Base-by-base conservation (phyloP, 2,329 filamentous ascomycete species). In the Dryadomyces quercivorus region DNA sequence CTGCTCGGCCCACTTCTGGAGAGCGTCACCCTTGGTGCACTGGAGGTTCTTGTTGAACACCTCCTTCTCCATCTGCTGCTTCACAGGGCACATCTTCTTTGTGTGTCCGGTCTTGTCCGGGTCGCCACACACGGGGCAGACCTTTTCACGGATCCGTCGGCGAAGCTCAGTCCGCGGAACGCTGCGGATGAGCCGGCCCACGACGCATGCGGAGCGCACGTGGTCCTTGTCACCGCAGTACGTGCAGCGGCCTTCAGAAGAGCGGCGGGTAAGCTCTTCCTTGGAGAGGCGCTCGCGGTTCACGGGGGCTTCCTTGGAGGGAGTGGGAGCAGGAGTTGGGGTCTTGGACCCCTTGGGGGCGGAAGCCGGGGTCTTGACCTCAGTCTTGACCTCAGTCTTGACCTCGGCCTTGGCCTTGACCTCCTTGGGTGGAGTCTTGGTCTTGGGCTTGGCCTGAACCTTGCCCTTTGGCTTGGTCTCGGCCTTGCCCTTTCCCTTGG, bases 41-140 rank as follows among this genome's bases (percentile, higher is more conserved):
- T 40, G 36, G 10, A 40, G 10, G 13, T 22, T n/a, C 20, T 36
- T 20, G 31, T 40, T 42, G 20, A 13, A 13, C 7, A 21, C 16
- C 21, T 18, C 34, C n/a, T 22, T 10, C 31, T 47, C 6, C 2
- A 15, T 22, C 47, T 56, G 51, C 15, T 55, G 22, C 44, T 31
- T 18, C 13, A 16, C 21, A 1, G 58, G 55, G 6, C 58, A 59
- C 7, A 50, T 53, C 8, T 10, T 15, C 47, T 59, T 59, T 42
- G 16, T 48, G 44, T 59, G 58, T 3, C 38, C 20, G 40, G 54
- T 50, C 1, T 20, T 7, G n/a, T 36, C 18, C 1, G 56, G 55
- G 38, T 59, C 58, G 40, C 58, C 58, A 16, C 58, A 59, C 9
- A 59, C 38, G 1, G 58, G 58, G 18, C 58, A 59, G 31, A 58